Percentiles rank a stretch among this genome's conserved stretches.
Conservation (phyloP, 163 green algal species). For the Volvox carteri region DNA sequence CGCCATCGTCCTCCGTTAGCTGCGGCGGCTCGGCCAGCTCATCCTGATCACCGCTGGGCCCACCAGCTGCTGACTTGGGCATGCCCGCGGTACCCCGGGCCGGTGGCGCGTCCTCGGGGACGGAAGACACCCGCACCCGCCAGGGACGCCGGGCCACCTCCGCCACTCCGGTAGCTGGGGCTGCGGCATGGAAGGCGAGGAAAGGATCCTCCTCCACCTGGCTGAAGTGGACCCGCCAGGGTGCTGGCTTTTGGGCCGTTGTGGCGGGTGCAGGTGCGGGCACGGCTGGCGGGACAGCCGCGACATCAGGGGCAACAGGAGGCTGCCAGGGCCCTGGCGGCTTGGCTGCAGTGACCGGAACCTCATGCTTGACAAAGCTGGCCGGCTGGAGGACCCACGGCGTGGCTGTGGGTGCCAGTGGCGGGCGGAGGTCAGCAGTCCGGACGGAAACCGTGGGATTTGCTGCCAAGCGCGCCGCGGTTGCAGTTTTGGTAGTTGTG, state of each 20-base stretch:
- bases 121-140: conserved; percentile 38
- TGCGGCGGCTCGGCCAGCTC: background rate
- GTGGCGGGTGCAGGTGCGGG: background rate
- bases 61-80: background rate
- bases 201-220: conserved; percentile 41
- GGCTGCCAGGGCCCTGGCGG: background rate
- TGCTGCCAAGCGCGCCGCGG: background rate
- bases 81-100: background rate
- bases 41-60: background rate
- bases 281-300: background rate
- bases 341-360: background rate
- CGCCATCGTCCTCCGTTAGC: background rate
- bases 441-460: background rate
- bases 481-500: background rate
- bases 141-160: conserved; percentile 17
- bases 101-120: conserved; percentile 9
- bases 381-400: conserved; percentile 1
- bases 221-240: conserved; percentile 51
- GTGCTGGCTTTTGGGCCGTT: conserved; percentile 30
- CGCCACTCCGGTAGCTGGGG: background rate
- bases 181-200: background rate
- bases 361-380: conserved; percentile 5
- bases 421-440: background rate
- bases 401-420: background rate
- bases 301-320: background rate